These are phyloP conservation scores for Mesotaenium endlicherianum DNA, from an alignment of 139 green algal genomes.

Conservation along the genomic window DNA sequence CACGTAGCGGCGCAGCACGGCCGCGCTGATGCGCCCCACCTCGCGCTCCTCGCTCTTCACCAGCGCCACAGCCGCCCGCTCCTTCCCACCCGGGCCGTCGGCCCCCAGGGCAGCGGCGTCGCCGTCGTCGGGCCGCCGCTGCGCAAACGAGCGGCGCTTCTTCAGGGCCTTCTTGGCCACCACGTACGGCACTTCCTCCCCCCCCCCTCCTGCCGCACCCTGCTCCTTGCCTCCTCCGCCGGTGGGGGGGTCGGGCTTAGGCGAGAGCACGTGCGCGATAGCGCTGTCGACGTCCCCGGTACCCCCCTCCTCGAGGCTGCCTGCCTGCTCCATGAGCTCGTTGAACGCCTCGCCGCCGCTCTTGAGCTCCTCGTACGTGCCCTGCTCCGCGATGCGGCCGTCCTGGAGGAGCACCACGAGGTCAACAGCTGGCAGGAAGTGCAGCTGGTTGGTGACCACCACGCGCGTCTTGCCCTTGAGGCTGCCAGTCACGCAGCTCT, in stretches of 20 bases:
- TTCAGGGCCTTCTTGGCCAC: not conserved
- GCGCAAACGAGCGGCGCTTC: not conserved
- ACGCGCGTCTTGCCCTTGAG: constrained; percentile 68
- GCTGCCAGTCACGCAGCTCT: constrained; percentile 55
- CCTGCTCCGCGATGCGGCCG: constrained; percentile 32
- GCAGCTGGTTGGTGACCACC: constrained; percentile 79
- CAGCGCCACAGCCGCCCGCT: constrained; percentile 54
- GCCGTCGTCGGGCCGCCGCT: not conserved
- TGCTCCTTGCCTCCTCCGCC: not conserved
- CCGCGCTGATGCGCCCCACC: constrained; percentile 1
- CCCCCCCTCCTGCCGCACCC: constrained; percentile 51
- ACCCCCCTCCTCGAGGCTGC: constrained; percentile 22
- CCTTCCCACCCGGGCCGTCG: not conserved
- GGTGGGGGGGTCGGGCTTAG: not conserved
- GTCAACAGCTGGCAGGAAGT: constrained; percentile 49
- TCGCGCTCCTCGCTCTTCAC: constrained; percentile 22
- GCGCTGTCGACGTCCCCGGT: too few species aligned
- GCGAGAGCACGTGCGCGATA: too few species aligned
- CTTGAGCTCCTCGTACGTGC: constrained; percentile 16
- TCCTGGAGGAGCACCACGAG: constrained; percentile 18
- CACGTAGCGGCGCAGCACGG: constrained; percentile 30
- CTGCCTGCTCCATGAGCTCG: constrained; percentile 32
- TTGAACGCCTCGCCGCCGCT: not conserved
- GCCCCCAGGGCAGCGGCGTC: not conserved
- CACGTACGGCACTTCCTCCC: not conserved